Evolutionary conservation across 2,329 filamentous ascomycete genomes (phyloP), one percentile per base, ranked within the genome.

Genomic region (Beauveria sp.): DNA sequence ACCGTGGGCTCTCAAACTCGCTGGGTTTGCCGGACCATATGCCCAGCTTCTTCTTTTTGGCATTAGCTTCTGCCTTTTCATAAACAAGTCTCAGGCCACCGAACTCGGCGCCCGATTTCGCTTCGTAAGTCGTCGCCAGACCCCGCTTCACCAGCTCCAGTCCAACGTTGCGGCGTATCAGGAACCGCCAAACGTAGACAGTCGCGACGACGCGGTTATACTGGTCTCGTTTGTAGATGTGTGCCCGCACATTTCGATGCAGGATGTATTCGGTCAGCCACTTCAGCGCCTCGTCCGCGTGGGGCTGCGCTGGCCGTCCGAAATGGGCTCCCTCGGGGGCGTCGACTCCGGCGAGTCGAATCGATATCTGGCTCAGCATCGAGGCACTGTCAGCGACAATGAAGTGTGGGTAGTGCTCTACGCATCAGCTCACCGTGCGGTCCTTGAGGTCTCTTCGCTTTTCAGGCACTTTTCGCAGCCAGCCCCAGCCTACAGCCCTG

Each of bases 251-350:
- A 61, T 87, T 86, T 40, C 85, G 85, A 63, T 88, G 81, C 24
- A 86, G 76, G 10, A 98, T 79, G 72, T 91, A 91, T 5, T 76
- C 75, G 18, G 82, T 86, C n/a, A 99, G 82, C 86, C 91, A 98
- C 20, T 84, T 77, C 58, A 93, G 79, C 8, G 95, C 91, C 74
- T 98, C 93, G 63, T 85, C 80, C 3, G 90, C 83, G 72, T 86
- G 92, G 1, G 93, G 93, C 74, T 99, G 95, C 10, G 87, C 90
- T 28, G 91, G 88, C 56, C 86, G 85, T 59, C 96, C 96, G 75
- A 97, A 99, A 74, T 99, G 95, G 9, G 93, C 88, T 61, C 90
- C 80, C 76, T 99, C 95, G 1, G 95, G 95, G 12, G 96, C 95
- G 74, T 99, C 95, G 60, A 99, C 79, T 55, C 95, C 95, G 18